Conservation (phyloP, 495 filamentous ascomycete species). For the Annulohypoxylon bovei region DNA sequence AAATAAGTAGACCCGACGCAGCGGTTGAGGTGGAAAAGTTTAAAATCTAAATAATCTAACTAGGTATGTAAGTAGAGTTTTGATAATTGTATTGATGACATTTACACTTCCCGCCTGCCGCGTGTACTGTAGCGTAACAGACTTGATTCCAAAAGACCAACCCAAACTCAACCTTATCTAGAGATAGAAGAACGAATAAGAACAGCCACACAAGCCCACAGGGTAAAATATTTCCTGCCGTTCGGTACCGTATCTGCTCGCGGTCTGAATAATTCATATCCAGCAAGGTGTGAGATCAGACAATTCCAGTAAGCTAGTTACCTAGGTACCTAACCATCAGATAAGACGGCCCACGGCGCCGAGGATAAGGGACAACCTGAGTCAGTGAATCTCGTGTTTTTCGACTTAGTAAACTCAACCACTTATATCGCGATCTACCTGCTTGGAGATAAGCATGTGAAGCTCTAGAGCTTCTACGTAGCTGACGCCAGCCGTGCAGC, state of each 20-base stretch:
- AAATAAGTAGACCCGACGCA: conserved; percentile 28
- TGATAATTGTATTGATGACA: not conserved
- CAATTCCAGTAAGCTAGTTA: not conserved
- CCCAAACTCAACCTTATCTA: not conserved
- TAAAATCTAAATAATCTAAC: not conserved
- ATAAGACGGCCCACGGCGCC: not conserved
- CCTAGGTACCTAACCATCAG: not conserved
- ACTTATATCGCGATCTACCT: not conserved
- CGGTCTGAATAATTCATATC: not conserved
- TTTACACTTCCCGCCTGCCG: not conserved
- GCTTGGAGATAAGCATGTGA: conserved; percentile 14
- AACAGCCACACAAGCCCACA: not conserved
- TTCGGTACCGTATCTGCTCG: not conserved
- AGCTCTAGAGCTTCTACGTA: too few relatives aligned
- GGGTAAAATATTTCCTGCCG: not conserved
- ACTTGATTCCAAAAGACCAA: not conserved
- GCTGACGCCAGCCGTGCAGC: not conserved
- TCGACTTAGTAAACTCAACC: not conserved
- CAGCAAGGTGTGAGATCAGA: not conserved
- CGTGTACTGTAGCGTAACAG: not conserved
- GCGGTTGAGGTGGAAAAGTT: not conserved
- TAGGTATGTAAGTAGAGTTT: not conserved
- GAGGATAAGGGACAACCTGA: not conserved
- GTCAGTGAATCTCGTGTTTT: conserved; percentile 1
- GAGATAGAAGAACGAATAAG: not conserved